A percentile compares a stretch with the other conserved stretches of the same genome.
Evolutionary conservation across 2,329 filamentous ascomycete species (phyloP).

Genomic region (Dothiorella sarmentorum): DNA sequence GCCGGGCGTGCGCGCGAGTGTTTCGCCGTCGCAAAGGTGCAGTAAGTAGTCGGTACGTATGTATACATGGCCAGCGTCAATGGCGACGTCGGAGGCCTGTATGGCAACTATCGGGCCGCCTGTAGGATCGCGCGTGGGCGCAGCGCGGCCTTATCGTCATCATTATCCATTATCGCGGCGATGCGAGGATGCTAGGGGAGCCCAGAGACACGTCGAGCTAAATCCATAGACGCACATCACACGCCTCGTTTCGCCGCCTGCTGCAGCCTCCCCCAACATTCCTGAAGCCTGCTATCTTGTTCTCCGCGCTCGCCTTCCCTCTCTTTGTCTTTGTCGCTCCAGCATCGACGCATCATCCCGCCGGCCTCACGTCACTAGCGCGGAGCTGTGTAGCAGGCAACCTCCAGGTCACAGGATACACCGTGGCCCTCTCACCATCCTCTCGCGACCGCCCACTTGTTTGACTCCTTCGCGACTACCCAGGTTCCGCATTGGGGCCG

Average conservation of each 20-base stretch:
- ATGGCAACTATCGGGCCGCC: constrained; percentile 3
- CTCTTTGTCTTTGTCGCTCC: neutral
- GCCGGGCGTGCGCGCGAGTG: neutral
- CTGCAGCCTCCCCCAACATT: neutral
- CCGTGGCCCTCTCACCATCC: constrained; percentile 5
- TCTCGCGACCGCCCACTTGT: neutral
- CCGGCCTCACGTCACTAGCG: constrained; percentile 2
- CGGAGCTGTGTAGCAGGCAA: constrained; percentile 9
- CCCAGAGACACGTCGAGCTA: constrained; percentile 8
- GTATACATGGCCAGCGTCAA: neutral
- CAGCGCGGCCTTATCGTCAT: constrained; percentile 15
- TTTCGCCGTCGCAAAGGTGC: neutral
- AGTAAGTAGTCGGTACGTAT: neutral
- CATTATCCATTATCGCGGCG: constrained; percentile 11
- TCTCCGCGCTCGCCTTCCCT: neutral
- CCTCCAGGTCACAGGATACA: constrained; percentile 11
- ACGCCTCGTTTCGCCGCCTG: neutral
- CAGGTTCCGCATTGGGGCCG: constrained; percentile 2
- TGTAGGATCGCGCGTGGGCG: constrained; percentile 10
- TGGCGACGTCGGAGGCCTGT: constrained; percentile 9
- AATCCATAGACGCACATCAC: constrained; percentile 6
- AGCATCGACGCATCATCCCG: constrained; percentile 4
- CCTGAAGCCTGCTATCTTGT: neutral
- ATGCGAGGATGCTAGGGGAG: constrained; percentile 11
- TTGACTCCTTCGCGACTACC: neutral